Evolutionary conservation across 768 basidiomycete species (phyloP).

Genomic region (Tubosaeta sp.): DNA sequence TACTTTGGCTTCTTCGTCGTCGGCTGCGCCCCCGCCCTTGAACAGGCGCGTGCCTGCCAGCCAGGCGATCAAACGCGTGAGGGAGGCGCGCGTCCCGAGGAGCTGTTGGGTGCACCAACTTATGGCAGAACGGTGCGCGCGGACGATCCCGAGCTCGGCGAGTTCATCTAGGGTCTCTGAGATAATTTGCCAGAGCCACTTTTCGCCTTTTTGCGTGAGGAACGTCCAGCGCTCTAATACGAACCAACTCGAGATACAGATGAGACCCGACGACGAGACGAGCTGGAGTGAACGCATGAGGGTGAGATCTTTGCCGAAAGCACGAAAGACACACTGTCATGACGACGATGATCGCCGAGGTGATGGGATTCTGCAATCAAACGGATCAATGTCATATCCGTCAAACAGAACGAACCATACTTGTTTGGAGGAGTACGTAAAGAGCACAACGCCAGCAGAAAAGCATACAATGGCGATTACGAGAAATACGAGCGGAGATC

Average conservation of each 20-base stretch:
- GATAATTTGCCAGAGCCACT: constrained; percentile 43
- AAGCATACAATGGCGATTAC: constrained; percentile 81
- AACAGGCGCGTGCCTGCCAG: constrained; percentile 5
- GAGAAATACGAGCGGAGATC: constrained; percentile 77
- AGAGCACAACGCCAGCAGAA: constrained; percentile 70
- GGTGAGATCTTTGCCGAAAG: neutral
- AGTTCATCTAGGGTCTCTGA: constrained; percentile 20
- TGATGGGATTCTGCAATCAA: constrained; percentile 44
- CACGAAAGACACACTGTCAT: constrained; percentile 43
- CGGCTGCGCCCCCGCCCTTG: neutral
- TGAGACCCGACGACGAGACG: constrained; percentile 35
- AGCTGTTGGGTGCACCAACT: constrained; percentile 22
- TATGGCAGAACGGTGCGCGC: constrained; percentile 20
- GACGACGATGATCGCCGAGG: constrained; percentile 67
- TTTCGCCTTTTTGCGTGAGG: constrained; percentile 39
- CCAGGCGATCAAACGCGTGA: constrained; percentile 12
- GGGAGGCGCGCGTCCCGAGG: neutral
- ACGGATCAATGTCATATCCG: neutral
- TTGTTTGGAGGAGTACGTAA: constrained; percentile 69
- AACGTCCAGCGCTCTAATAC: constrained; percentile 46
- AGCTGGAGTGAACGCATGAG: constrained; percentile 10
- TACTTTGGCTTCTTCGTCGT: neutral
- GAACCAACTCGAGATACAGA: constrained; percentile 52
- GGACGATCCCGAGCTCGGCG: constrained; percentile 20
- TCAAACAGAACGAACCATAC: constrained; percentile 30